Percentiles rank a stretch among this genome's conserved stretches.
phyloP scores from a whole-genome alignment of 2,329 filamentous ascomycete species.

The Colletotrichum scovillei region DNA sequence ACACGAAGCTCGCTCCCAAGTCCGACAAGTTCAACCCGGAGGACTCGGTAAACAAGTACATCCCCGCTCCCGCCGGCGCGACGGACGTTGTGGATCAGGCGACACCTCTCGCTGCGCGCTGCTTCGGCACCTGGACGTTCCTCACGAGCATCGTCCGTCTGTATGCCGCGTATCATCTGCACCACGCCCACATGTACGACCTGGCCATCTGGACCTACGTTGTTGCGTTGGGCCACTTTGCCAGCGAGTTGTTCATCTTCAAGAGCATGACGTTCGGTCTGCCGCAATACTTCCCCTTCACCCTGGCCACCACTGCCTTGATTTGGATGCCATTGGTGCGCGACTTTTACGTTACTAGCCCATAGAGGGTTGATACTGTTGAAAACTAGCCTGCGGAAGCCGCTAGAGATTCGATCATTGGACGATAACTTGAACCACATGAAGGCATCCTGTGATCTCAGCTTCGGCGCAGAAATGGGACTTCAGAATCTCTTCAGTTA shows the following conservation, averaged over 20 bases:
- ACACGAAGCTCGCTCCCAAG: slow-evolving; percentile 55
- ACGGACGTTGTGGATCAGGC: slow-evolving; percentile 68
- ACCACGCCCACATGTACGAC: slow-evolving; percentile 79
- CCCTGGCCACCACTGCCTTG: slow-evolving; percentile 61
- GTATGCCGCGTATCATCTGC: slow-evolving; percentile 86
- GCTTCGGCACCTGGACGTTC: slow-evolving; percentile 91
- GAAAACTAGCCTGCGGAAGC: not conserved
- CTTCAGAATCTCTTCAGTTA: not conserved
- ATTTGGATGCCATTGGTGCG: slow-evolving; percentile 77
- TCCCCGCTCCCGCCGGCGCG: slow-evolving; percentile 55
- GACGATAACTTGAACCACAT: not conserved
- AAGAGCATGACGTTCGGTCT: slow-evolving; percentile 75
- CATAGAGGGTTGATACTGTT: not conserved
- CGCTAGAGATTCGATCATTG: not conserved
- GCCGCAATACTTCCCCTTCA: slow-evolving; percentile 67
- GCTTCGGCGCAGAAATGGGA: not conserved
- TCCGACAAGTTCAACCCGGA: slow-evolving; percentile 59
- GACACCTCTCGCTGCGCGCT: slow-evolving; percentile 80
- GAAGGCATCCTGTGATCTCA: not conserved
- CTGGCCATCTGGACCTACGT: slow-evolving; percentile 85
- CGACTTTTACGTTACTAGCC: slow-evolving; percentile 70
- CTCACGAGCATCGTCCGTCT: slow-evolving; percentile 80
- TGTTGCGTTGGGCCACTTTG: slow-evolving; percentile 82
- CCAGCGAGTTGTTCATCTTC: slow-evolving; percentile 83
- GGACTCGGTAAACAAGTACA: slow-evolving; percentile 64